Conservation (phyloP, 78 protist genomes). For the Dictyostelium capitatum region DNA sequence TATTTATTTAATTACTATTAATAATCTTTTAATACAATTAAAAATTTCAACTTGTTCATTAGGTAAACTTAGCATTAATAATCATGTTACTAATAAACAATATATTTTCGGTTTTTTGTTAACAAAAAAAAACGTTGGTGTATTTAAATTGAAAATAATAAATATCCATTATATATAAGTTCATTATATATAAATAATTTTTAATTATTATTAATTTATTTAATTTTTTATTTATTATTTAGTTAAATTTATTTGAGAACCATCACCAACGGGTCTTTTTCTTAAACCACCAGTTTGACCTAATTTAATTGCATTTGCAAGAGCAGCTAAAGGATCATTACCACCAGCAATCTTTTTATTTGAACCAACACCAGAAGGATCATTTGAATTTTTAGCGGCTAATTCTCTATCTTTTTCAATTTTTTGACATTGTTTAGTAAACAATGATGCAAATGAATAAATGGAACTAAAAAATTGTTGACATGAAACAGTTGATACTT, state of each 20-base stretch:
- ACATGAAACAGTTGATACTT: conserved; percentile 13
- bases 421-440: conserved; percentile 35
- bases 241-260: conserved; percentile 15
- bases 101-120: no score
- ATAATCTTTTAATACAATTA: no score
- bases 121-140: no score
- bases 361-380: not conserved
- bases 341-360: conserved; percentile 78
- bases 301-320: conserved; percentile 74
- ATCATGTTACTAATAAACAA: no score
- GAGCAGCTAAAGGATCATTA: conserved; percentile 70
- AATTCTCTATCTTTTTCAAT: conserved; percentile 63
- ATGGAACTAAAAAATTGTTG: conserved; percentile 70
- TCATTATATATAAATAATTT: not conserved
- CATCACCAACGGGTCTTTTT: conserved; percentile 8
- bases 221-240: not conserved
- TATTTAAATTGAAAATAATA: no score
- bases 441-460: conserved; percentile 24
- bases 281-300: conserved; percentile 44
- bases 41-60: no score
- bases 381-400: not conserved
- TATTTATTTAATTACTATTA: no score
- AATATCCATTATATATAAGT: no score
- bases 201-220: not conserved
- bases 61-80: no score